phyloP scores from a whole-genome alignment of 228 moss, liverwort and hornwort genomes.

The Sphagnum magellanicum region DNA sequence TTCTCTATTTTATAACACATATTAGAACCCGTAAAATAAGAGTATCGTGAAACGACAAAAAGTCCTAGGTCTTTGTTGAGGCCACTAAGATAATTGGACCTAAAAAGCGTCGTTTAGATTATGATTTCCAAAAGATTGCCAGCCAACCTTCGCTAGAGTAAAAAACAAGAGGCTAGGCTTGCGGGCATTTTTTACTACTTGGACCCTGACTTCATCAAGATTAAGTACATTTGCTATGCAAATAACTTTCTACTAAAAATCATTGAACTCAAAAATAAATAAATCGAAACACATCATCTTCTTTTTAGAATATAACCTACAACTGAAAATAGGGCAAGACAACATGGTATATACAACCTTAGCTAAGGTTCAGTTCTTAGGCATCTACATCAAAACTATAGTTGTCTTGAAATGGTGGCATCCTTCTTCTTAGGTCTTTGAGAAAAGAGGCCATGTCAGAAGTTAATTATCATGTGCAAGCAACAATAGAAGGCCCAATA shows the following conservation, averaged over 20 bases:
- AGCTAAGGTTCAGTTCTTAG: conserved; percentile 39
- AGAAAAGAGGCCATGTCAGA: conserved; percentile 52
- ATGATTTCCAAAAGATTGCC: neutral
- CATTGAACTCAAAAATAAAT: neutral
- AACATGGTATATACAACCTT: conserved; percentile 25
- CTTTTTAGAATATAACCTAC: neutral
- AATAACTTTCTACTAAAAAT: neutral
- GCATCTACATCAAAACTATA: conserved; percentile 36
- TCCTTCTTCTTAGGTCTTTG: conserved; percentile 35
- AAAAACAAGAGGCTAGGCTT: neutral
- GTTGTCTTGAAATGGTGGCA: conserved; percentile 37
- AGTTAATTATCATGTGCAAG: conserved; percentile 41
- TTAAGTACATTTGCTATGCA: neutral
- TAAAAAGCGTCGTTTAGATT: neutral
- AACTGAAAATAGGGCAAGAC: conserved; percentile 1
- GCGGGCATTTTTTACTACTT: neutral
- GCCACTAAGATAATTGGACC: too few species aligned
- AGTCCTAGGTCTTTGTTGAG: too few species aligned
- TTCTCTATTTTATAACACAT: too few species aligned
- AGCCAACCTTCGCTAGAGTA: neutral
- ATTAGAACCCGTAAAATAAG: too few species aligned
- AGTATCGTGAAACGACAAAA: too few species aligned
- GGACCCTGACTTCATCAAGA: neutral
- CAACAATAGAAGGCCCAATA: conserved; percentile 38
- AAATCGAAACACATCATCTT: neutral